Evolutionary conservation across 2,329 filamentous ascomycete species (phyloP), one percentile per base, ranked within the genome.

Genomic region (Sordariomycetes sp.): DNA sequence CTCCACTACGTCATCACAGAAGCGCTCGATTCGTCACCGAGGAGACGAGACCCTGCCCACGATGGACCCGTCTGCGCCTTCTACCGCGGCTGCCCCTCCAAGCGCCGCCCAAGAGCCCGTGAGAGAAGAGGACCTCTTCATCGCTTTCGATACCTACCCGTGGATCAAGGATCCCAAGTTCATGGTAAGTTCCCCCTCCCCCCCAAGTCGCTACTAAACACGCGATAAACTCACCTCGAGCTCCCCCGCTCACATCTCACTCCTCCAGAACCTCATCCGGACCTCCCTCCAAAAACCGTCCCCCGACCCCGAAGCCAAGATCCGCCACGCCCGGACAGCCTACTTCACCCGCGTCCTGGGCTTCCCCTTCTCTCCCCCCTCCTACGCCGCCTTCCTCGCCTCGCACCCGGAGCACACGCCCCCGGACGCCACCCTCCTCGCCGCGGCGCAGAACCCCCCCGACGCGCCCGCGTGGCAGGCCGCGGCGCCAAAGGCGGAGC

Each of bases 141-240:
- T 74, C 58, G 78, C 83, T 60, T 79, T 89, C 55, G 82, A 87
- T 63, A 70, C 71, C 25, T 89, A 89, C 65, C 76, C 79, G 20
- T 90, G 86, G 86, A 76, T 76, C 59, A 77, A 78, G 60, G 86
- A 90, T 68, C 74, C 76, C 55, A 80, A 82, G 61, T 90, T 89
- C 64, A 82, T 87, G 70, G 82, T 82, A 70, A 24, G 15, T 15
- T 42, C 12, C 39, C 15, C n/a, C 39, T 3, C 39, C 10, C n/a
- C n/a, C n/a, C n/a, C 39, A 8, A 17, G 36, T 15, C 39, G 7
- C 8, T 32, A 3, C 28, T 8, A 32, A 32, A 4, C 8, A 32
- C 28, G 8, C 28, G 28, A 32, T 17, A 45, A n/a, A 17, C 39
- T 45, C 39, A n/a, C 15, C 17, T 8, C 39, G 39, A 3, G 15